phyloP scores from a whole-genome alignment of 2,329 filamentous ascomycete species.

The Dothideomycetidae sp. region DNA sequence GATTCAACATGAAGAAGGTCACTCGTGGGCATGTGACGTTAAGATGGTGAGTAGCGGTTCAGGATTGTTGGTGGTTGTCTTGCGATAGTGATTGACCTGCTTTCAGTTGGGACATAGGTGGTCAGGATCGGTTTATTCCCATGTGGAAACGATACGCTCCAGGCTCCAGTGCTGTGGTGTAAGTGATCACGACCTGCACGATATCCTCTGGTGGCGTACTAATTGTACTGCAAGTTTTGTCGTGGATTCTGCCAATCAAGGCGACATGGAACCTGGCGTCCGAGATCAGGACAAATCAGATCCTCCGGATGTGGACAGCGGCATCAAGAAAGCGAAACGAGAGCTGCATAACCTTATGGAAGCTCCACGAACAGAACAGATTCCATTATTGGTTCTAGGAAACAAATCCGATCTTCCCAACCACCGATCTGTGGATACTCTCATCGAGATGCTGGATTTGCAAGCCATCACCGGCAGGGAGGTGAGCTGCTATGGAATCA shows the following conservation, averaged over 20 bases:
- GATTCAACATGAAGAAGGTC: constrained; percentile 98
- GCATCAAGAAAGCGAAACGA: constrained; percentile 8
- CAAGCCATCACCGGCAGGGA: constrained; percentile 82
- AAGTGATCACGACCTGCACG: constrained; percentile 20
- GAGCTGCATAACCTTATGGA: constrained; percentile 79
- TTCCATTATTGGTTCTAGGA: constrained; percentile 82
- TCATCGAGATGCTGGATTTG: constrained; percentile 85
- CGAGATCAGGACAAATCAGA: constrained; percentile 47
- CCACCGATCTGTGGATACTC: constrained; percentile 81
- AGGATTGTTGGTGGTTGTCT: constrained; percentile 1
- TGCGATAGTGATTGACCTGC: no score
- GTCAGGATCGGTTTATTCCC: constrained; percentile 87
- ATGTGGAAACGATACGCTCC: constrained; percentile 99
- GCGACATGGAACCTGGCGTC: constrained; percentile 5
- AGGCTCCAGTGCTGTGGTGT: constrained; percentile 92
- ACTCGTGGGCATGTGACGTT: constrained; percentile 96
- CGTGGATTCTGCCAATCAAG: constrained; percentile 62
- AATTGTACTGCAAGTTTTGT: constrained; percentile 51
- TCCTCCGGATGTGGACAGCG: constrained; percentile 38
- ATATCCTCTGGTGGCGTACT: neutral
- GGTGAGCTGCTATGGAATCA: constrained; percentile 97
- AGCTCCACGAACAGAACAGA: constrained; percentile 72
- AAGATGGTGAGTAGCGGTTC: constrained; percentile 53
- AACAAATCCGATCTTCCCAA: constrained; percentile 95
- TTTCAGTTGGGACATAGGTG: constrained; percentile 80